Evolutionary conservation across 352 stramenopile species (phyloP).

Genomic region (Globisporangium radiosum): DNA sequence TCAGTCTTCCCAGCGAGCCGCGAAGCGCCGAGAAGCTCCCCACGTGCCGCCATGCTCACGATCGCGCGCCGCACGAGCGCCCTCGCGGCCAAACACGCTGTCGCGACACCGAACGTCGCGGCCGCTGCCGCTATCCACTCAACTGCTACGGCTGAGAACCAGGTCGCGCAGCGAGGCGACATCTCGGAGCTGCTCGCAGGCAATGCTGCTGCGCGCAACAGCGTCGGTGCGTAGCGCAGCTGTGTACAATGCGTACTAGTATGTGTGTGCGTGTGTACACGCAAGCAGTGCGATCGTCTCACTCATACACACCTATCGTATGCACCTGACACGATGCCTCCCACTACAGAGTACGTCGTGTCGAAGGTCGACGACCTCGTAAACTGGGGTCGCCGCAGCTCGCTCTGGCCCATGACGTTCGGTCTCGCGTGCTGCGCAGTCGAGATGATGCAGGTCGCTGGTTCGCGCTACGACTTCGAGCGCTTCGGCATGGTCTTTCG

Average conservation of each 20-base stretch:
- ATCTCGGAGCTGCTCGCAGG: conserved; percentile 63
- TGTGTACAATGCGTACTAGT: neutral
- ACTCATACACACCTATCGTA: neutral
- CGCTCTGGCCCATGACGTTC: conserved; percentile 99
- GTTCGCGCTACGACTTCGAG: conserved; percentile 96
- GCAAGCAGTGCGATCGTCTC: no score
- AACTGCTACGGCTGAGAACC: conserved; percentile 19
- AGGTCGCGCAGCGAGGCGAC: conserved; percentile 45
- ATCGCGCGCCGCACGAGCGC: conserved; percentile 30
- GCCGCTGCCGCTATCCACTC: conserved; percentile 25
- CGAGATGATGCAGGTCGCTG: conserved; percentile 96
- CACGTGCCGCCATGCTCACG: conserved; percentile 21
- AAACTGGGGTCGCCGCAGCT: conserved; percentile 97
- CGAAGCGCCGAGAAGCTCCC: no score
- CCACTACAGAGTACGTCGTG: conserved; percentile 92
- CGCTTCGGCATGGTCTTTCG: conserved; percentile 98
- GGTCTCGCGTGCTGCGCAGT: conserved; percentile 98
- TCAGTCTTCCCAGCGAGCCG: neutral
- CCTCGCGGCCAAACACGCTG: conserved; percentile 14
- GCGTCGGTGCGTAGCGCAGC: conserved; percentile 47
- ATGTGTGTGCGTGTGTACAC: neutral
- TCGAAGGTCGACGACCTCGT: conserved; percentile 97
- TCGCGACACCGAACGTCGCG: conserved; percentile 12
- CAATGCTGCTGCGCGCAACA: conserved; percentile 67
- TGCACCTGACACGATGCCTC: neutral